Base-by-base conservation (phyloP, 2,329 filamentous ascomycete genomes). In the Samsoniella hepiali region DNA sequence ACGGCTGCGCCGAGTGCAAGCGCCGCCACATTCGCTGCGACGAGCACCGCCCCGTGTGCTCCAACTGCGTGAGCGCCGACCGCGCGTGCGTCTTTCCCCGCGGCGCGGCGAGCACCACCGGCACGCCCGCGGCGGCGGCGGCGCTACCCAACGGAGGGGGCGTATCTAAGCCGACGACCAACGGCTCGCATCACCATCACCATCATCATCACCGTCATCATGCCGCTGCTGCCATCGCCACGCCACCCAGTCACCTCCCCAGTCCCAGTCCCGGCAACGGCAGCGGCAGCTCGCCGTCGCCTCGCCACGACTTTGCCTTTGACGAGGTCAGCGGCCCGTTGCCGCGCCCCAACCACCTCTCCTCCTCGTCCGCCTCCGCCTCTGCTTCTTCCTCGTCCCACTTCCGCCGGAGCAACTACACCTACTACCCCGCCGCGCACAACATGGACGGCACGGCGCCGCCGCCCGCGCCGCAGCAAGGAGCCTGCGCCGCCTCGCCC, bases 21-120 rank as follows among this genome's bases (percentile, higher is more conserved):
- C 66, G 74, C 17, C 72, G 76, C 1, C 76, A 78, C 51, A 77
- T 78, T 61, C 77, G 77, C 42, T 80, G 78, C 69, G 78, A 81
- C 62, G 77, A 80, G 68, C 72, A 66, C 8, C 73, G 72, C 4
- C 78, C 78, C 1, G 63, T 71, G 1, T 80, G 78, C 64, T 72
- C 71, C 51, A 77, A 79, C 64, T 80, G 78, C 66, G 67, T 71
- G 27, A 73, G 74, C 50, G 74, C 73, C 47, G 72, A 77, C 57
- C 70, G 74, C 7, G 63, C 65, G 7, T 80, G 78, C 63, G 74
- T 74, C 0, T 80, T 74, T 51, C 74, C 72, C 8, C 49, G 45
- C 44, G 51, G 6, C 22, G 66, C 56, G 27, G 32, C 17, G 7
- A 27, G 22, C 4, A 61, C 45, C 32, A 59, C 17, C 44, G 53